These are phyloP conservation scores for Diaporthe sp. DNA, from an alignment of 2,329 filamentous ascomycete species.

Conservation along the genomic window DNA sequence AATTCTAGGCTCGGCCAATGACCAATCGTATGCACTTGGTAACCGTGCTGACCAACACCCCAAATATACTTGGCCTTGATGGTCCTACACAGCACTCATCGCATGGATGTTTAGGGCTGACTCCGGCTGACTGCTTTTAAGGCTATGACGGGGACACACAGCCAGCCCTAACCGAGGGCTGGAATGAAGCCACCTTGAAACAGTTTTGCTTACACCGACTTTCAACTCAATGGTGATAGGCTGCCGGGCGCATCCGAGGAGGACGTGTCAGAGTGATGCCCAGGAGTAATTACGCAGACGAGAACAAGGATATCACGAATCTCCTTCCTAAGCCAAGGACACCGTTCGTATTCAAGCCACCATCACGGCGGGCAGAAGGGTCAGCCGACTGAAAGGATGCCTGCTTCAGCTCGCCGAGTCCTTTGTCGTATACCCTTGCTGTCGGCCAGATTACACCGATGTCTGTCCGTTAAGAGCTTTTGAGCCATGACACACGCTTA, in stretches of 20 bases:
- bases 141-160: conserved; percentile 1
- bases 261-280: neutral
- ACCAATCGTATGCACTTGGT: neutral
- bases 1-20: neutral
- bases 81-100: neutral
- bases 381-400: neutral
- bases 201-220: conserved; percentile 14
- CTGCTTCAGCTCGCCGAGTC: neutral
- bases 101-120: conserved; percentile 24
- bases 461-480: neutral
- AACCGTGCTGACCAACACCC: conserved; percentile 18
- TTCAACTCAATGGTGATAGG: neutral
- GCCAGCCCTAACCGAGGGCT: neutral
- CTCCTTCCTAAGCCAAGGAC: neutral
- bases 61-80: neutral
- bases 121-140: conserved; percentile 29
- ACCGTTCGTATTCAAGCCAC: conserved; percentile 16
- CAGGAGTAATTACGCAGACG: neutral
- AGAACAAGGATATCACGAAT: conserved; percentile 2
- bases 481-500: neutral
- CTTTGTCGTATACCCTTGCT: neutral
- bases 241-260: neutral
- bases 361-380: neutral
- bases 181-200: neutral
- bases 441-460: neutral